Conservation (phyloP, 345 rosid species). For the Barbarea vulgaris region DNA sequence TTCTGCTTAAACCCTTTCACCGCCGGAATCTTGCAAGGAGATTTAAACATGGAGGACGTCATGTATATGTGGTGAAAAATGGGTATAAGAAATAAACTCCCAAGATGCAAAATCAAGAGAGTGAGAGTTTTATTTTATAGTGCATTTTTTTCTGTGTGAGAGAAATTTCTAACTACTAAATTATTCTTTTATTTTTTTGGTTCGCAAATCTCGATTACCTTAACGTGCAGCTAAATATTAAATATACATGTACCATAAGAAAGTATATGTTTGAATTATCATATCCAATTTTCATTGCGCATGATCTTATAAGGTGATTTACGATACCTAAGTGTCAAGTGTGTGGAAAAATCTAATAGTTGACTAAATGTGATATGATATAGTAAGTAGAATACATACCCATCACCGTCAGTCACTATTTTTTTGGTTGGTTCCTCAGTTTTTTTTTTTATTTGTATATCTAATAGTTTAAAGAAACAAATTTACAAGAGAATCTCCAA, state of each 20-base stretch:
- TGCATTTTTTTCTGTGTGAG: conserved; percentile 1
- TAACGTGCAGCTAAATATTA: neutral
- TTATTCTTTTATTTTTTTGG: too few relatives aligned
- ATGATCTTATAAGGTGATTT: neutral
- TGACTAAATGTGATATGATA: too few relatives aligned
- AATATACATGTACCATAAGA: too few relatives aligned
- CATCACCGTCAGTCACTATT: too few relatives aligned
- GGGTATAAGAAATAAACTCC: neutral
- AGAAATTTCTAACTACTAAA: neutral
- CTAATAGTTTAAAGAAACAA: too few relatives aligned
- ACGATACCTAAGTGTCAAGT: too few relatives aligned
- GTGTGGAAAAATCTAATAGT: too few relatives aligned
- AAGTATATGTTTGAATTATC: neutral
- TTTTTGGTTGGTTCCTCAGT: too few relatives aligned
- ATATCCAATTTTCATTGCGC: neutral
- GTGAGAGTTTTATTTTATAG: conserved; percentile 14
- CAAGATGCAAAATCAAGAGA: neutral
- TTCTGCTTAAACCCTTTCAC: conserved; percentile 32
- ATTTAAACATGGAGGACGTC: conserved; percentile 37
- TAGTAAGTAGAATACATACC: too few relatives aligned
- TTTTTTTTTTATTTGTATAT: too few relatives aligned
- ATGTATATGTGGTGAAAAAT: conserved; percentile 14
- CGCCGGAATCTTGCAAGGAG: conserved; percentile 30
- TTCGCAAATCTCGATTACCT: neutral
- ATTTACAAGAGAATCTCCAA: too few relatives aligned